These are phyloP conservation scores for Stephanodiscus triporus DNA, from an alignment of 108 stramenopile genomes.

Conservation along the genomic window DNA sequence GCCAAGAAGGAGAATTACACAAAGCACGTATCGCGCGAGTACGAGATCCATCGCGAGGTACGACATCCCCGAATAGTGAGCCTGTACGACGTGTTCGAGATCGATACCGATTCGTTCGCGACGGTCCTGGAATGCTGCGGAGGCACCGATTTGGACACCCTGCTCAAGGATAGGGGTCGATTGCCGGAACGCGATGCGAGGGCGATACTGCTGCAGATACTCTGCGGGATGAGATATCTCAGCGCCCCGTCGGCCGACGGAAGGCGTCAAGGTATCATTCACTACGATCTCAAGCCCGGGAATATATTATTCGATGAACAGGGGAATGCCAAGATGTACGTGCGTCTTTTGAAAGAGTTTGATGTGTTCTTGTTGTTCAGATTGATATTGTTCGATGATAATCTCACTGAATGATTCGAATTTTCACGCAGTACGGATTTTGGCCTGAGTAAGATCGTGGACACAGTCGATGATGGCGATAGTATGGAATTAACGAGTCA, in stretches of 20 bases:
- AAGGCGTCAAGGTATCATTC: conserved; percentile 93
- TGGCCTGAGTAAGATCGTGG: conserved; percentile 94
- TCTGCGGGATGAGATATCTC: conserved; percentile 94
- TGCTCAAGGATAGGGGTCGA: conserved; percentile 80
- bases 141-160: conserved; percentile 91
- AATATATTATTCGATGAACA: conserved; percentile 94
- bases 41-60: conserved; percentile 95
- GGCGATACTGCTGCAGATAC: conserved; percentile 92
- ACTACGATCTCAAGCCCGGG: conserved; percentile 93
- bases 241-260: conserved; percentile 85
- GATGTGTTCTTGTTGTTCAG: no score
- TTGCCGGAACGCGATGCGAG: conserved; percentile 93
- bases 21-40: conserved; percentile 97
- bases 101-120: conserved; percentile 95
- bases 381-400: no score
- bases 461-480: conserved; percentile 73
- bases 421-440: conserved; percentile 83
- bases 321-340: conserved; percentile 92
- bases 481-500: conserved; percentile 99
- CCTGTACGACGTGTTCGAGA: conserved; percentile 98
- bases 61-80: conserved; percentile 97
- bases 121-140: conserved; percentile 97
- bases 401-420: no score
- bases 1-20: conserved; percentile 95
- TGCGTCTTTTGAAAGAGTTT: no score